A percentile compares a stretch with the other conserved stretches of the same genome.
Evolutionary conservation across 495 filamentous ascomycete species (phyloP).

Genomic region (Bacidia gigantensis): DNA sequence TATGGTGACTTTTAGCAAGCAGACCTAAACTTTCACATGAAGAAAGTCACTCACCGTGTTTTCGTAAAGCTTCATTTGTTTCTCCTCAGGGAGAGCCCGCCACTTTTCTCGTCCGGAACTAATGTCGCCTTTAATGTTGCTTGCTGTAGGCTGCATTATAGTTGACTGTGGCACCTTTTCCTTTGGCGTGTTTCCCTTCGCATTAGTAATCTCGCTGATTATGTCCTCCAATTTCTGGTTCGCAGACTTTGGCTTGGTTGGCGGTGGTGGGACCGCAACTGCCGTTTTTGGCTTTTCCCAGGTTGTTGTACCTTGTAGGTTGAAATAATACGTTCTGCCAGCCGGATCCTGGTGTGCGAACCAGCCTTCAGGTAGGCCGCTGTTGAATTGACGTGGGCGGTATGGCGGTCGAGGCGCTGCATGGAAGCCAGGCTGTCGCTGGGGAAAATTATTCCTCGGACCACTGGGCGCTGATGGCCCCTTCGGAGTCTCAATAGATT

Average conservation of each 20-base stretch:
- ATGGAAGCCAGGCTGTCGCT: slow-evolving; percentile 46
- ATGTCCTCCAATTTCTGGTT: slow-evolving; percentile 65
- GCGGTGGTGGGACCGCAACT: slow-evolving; percentile 44
- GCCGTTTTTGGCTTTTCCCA: slow-evolving; percentile 64
- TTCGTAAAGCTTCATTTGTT: slow-evolving; percentile 86
- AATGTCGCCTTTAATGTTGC: slow-evolving; percentile 48
- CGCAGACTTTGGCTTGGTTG: slow-evolving; percentile 50
- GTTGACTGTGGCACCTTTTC: slow-evolving; percentile 42
- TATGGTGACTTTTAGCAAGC: slow-evolving; percentile 22
- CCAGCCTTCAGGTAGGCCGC: slow-evolving; percentile 65
- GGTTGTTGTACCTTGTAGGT: slow-evolving; percentile 54
- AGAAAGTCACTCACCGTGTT: slow-evolving; percentile 52
- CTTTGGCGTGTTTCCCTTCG: slow-evolving; percentile 53
- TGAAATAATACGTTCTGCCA: slow-evolving; percentile 72
- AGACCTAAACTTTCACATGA: not conserved
- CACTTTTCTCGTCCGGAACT: slow-evolving; percentile 48
- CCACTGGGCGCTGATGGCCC: slow-evolving; percentile 48
- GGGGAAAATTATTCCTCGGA: slow-evolving; percentile 49
- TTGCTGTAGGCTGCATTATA: slow-evolving; percentile 30
- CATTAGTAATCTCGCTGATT: slow-evolving; percentile 66
- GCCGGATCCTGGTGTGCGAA: slow-evolving; percentile 51
- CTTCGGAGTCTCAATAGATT: slow-evolving; percentile 37
- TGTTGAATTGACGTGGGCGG: slow-evolving; percentile 35
- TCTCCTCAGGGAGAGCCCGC: slow-evolving; percentile 63
- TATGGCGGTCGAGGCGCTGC: slow-evolving; percentile 42